Conservation (phyloP, 305 asterid species). For the Striga hermonthica region DNA sequence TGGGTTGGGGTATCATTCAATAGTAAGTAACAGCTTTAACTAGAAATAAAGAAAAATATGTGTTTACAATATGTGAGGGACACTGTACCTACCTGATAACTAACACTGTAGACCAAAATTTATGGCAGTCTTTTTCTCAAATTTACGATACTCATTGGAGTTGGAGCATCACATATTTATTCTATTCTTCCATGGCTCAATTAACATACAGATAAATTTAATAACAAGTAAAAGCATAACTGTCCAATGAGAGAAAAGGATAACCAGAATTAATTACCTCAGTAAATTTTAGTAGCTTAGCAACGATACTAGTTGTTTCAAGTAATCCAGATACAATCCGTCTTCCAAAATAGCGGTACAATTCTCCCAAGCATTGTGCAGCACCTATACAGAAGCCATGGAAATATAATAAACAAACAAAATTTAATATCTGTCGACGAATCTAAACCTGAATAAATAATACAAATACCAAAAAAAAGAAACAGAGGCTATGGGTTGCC, state of each 20-base stretch:
- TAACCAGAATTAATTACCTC: constrained; percentile 58
- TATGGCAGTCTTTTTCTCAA: constrained; percentile 22
- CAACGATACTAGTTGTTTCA: constrained; percentile 72
- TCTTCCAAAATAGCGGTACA: constrained; percentile 79
- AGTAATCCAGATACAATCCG: constrained; percentile 80
- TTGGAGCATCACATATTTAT: constrained; percentile 20
- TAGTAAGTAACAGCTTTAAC: constrained; percentile 16
- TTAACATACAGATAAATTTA: constrained; percentile 12
- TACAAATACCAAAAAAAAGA: constrained; percentile 7
- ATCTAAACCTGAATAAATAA: constrained; percentile 9
- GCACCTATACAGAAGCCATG: constrained; percentile 56
- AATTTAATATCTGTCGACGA: constrained; percentile 22
- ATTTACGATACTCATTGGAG: constrained; percentile 18
- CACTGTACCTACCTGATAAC: constrained; percentile 17
- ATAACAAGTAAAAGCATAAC: constrained; percentile 25
- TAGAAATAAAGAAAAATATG: constrained; percentile 19
- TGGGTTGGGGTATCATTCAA: neutral
- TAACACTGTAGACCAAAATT: constrained; percentile 17
- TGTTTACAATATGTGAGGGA: neutral
- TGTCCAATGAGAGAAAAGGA: constrained; percentile 29
- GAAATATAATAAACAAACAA: constrained; percentile 12
- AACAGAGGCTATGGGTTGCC: constrained; percentile 20
- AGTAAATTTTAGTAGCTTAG: constrained; percentile 69
- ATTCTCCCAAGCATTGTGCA: constrained; percentile 94
- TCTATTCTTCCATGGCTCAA: constrained; percentile 17